phyloP scores from a whole-genome alignment of 2,329 filamentous ascomycete species.

The Cordyceps militaris region DNA sequence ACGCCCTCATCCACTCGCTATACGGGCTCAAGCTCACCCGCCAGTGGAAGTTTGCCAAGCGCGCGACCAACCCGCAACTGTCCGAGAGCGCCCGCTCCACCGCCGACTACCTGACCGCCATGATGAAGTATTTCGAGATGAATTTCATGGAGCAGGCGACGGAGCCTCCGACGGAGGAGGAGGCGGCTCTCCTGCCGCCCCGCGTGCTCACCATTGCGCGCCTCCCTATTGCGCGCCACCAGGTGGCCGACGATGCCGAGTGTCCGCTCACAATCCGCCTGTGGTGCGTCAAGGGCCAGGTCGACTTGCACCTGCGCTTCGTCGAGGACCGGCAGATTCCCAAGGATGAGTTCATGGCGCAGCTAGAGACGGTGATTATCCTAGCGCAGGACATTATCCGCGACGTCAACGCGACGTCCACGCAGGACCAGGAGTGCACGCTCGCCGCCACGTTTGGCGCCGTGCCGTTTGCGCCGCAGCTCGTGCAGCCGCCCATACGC shows the following conservation, averaged over 20 bases:
- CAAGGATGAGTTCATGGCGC: not conserved
- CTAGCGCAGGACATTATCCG: conserved; percentile 5
- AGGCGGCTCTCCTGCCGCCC: not conserved
- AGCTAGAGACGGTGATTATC: not conserved
- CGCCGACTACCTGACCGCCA: conserved; percentile 4
- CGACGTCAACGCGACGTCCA: conserved; percentile 5
- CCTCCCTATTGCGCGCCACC: not conserved
- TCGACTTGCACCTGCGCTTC: conserved; percentile 3
- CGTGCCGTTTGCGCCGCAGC: not conserved
- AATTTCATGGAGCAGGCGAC: conserved; percentile 3
- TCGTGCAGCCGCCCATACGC: not conserved
- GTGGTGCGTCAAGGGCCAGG: conserved; percentile 10
- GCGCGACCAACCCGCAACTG: conserved; percentile 2
- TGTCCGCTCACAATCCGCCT: conserved; percentile 3
- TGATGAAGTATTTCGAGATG: conserved; percentile 3
- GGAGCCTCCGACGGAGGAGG: not conserved
- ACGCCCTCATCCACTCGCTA: conserved; percentile 5
- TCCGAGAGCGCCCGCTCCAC: conserved; percentile 1
- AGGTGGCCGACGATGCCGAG: not conserved
- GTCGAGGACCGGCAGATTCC: not conserved
- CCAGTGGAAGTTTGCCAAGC: conserved; percentile 5
- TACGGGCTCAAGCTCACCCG: conserved; percentile 3
- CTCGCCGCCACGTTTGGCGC: conserved; percentile 6
- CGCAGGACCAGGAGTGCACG: conserved; percentile 4
- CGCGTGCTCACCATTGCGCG: not conserved